These are phyloP conservation scores for Zoysia japonica DNA, from an alignment of 176 grass and related monocot genomes.

Conservation along the genomic window DNA sequence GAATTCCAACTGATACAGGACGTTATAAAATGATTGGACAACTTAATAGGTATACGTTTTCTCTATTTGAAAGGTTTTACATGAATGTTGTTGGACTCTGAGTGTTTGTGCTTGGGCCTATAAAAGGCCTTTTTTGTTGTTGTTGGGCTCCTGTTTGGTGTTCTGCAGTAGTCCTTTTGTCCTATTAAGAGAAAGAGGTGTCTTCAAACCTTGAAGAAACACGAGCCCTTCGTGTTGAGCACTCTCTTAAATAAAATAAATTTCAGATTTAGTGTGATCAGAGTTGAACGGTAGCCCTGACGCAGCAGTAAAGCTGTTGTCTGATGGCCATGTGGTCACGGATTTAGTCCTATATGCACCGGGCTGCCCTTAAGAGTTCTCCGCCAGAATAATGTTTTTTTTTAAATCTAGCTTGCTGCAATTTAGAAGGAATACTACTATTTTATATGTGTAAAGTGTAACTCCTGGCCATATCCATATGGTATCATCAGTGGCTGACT, in stretches of 20 bases:
- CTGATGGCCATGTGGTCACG: too few species aligned
- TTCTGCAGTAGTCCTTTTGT: constrained; percentile 1
- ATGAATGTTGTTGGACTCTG: not conserved
- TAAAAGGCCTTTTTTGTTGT: not conserved
- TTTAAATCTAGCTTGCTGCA: not conserved
- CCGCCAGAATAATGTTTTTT: not conserved
- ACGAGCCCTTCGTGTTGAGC: not conserved
- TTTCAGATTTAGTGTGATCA: not conserved
- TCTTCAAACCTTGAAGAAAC: constrained; percentile 7
- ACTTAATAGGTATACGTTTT: not conserved
- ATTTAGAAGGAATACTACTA: not conserved
- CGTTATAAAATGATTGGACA: not conserved
- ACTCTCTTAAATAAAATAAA: not conserved
- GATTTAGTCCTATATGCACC: too few species aligned
- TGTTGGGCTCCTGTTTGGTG: not conserved
- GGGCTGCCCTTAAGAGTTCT: too few species aligned
- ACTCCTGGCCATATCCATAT: not conserved
- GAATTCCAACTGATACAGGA: constrained; percentile 8
- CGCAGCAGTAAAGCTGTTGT: too few species aligned
- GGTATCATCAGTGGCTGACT: too few species aligned
- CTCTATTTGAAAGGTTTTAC: not conserved
- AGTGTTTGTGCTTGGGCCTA: not conserved
- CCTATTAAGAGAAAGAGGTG: not conserved
- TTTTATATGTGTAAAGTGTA: not conserved
- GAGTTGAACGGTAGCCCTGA: too few species aligned